These are phyloP conservation scores for Monilinia polystroma DNA, from an alignment of 2,329 filamentous ascomycete species.

Conservation along the genomic window DNA sequence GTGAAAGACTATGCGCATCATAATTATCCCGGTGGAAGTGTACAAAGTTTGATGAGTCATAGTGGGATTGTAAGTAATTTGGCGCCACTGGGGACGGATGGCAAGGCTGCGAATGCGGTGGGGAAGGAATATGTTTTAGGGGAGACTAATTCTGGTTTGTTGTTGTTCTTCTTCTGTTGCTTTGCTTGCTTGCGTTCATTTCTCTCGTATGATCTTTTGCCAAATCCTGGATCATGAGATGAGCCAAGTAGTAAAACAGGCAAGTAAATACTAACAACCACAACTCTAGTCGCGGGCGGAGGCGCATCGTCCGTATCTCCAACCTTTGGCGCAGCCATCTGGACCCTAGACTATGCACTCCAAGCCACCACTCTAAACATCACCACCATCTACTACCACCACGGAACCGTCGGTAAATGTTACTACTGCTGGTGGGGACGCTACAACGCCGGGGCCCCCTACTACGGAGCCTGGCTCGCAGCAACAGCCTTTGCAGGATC, in stretches of 20 bases:
- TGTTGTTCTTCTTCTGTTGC: constrained; percentile 31
- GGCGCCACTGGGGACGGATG: constrained; percentile 29
- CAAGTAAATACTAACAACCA: neutral
- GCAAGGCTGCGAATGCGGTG: constrained; percentile 29
- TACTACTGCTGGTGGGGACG: constrained; percentile 39
- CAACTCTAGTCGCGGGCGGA: constrained; percentile 31
- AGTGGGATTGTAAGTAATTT: constrained; percentile 33
- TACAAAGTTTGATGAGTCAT: constrained; percentile 36
- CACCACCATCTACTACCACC: constrained; percentile 36
- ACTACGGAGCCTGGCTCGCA: constrained; percentile 37
- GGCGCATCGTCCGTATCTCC: constrained; percentile 34
- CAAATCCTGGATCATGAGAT: neutral
- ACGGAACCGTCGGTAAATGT: constrained; percentile 39
- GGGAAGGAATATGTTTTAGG: constrained; percentile 38
- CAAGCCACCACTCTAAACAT: constrained; percentile 30
- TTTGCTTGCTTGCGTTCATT: neutral
- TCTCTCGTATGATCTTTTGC: neutral
- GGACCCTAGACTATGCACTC: constrained; percentile 37
- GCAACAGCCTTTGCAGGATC: constrained; percentile 33
- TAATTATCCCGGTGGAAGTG: constrained; percentile 45
- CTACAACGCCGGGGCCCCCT: constrained; percentile 34
- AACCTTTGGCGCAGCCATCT: constrained; percentile 36
- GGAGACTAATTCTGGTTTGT: constrained; percentile 42
- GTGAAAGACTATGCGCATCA: constrained; percentile 37
- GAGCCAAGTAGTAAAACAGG: neutral